These are phyloP conservation scores for Hericium erinaceus DNA, from an alignment of 768 basidiomycete species.

Conservation along the genomic window DNA sequence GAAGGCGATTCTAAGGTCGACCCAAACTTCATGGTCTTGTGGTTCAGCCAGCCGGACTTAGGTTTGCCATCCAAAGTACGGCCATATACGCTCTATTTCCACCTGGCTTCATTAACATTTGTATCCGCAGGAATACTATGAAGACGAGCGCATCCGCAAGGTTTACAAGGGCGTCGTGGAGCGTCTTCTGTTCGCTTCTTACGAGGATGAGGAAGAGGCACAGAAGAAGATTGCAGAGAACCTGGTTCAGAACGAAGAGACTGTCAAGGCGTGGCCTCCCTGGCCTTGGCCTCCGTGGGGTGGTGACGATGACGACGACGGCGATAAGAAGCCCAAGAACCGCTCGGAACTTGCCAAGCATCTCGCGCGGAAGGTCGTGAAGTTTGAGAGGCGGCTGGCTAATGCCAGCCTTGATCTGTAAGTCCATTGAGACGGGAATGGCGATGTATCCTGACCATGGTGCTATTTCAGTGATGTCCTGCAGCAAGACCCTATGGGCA, in stretches of 20 bases:
- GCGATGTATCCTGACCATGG: constrained; percentile 1
- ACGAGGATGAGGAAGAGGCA: constrained; percentile 35
- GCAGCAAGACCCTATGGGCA: constrained; percentile 71
- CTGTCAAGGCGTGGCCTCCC: constrained; percentile 55
- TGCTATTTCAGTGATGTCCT: constrained; percentile 44
- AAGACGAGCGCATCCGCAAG: constrained; percentile 60
- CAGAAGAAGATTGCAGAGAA: constrained; percentile 12
- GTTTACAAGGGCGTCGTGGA: constrained; percentile 64
- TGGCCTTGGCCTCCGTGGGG: constrained; percentile 88
- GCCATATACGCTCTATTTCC: not conserved
- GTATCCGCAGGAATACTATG: constrained; percentile 70
- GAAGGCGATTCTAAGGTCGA: constrained; percentile 85
- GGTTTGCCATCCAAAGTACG: constrained; percentile 81
- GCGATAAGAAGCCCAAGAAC: constrained; percentile 34
- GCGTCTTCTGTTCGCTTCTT: constrained; percentile 52
- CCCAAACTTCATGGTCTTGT: constrained; percentile 77
- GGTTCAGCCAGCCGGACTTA: constrained; percentile 74
- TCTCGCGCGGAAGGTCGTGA: constrained; percentile 62
- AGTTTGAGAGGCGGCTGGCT: constrained; percentile 73
- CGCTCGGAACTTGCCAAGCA: constrained; percentile 45
- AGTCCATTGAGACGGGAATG: constrained; percentile 17
- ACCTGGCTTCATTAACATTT: not conserved
- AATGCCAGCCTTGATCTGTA: constrained; percentile 73
- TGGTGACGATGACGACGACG: constrained; percentile 38
- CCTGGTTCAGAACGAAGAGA: constrained; percentile 25